Evolutionary conservation across 805 yeast genomes (phyloP).

Genomic region (Metschnikowia peoriensis): DNA sequence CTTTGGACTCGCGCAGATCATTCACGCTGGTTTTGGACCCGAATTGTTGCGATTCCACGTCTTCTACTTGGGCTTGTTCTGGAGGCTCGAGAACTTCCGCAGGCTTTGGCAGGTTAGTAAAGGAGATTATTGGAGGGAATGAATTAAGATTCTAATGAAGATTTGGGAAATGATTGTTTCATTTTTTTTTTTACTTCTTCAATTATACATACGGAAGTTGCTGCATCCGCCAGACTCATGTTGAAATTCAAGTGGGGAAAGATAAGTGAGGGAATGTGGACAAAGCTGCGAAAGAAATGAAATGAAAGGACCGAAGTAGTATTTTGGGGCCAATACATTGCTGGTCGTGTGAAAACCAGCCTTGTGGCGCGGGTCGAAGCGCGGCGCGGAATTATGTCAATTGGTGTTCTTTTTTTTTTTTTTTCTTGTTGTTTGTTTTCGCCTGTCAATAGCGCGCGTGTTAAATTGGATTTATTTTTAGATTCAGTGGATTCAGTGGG

Average conservation of each 20-base stretch:
- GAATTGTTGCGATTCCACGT: conserved; percentile 12
- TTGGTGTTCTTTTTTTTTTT: too few species aligned
- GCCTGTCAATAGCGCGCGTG: too few species aligned
- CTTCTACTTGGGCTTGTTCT: conserved; percentile 22
- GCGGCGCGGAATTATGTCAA: neutral
- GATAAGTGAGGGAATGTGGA: neutral
- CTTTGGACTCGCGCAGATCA: conserved; percentile 12
- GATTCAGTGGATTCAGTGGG: too few species aligned
- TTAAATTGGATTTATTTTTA: too few species aligned
- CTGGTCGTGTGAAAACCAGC: conserved; percentile 2
- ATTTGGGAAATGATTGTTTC: too few species aligned
- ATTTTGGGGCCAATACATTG: neutral
- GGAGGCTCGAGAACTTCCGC: conserved; percentile 35
- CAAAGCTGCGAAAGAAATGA: neutral
- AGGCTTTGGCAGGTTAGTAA: conserved; percentile 22
- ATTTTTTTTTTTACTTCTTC: neutral
- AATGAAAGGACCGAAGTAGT: neutral
- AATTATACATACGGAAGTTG: conserved; percentile 17
- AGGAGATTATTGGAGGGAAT: conserved; percentile 1
- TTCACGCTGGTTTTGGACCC: conserved; percentile 1
- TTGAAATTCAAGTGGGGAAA: neutral
- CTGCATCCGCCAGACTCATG: conserved; percentile 12
- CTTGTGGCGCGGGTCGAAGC: neutral
- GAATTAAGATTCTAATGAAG: conserved; percentile 15
- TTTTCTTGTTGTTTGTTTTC: too few species aligned